Base-by-base conservation (phyloP, 1,284 basidiomycete species). In the Pyrrhoderma lamaoense region DNA sequence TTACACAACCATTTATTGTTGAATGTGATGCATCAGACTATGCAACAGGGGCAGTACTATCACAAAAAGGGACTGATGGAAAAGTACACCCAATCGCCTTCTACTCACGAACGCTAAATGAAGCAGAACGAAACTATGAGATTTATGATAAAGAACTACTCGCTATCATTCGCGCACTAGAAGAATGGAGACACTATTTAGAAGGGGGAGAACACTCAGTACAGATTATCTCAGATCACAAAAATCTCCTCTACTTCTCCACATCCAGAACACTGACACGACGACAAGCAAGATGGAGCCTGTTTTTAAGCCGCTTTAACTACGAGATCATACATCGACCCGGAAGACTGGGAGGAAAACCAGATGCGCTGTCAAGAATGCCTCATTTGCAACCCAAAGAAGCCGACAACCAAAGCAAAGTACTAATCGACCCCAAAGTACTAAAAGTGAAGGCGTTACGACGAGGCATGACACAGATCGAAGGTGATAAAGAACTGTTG, bases 271-370 rank as follows among this genome's bases (percentile, higher is more conserved):
- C 34, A 44, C 34, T 51, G 1, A 45, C 18, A 2, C 4, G 22
- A 16, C 2, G 47, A 5, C 72, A 77, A 58, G 70, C 68, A 0
- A 53, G 69, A 1, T 79, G 73, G 76, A 57, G 59, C 0, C 47
- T 65, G 0, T 49, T 62, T 18, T 57, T 79, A 0, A 43, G 64
- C 0, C 37, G 64, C 3, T 75, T 65, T 56, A 53, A 71, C 40
- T 71, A 71, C 54, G 51, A 47, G 0, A 60, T 79, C 1, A 40
- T 59, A 0, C 71, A 76, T 51, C 58, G 62, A 3, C 68, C 72
- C 0, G 72, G 75, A 0, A 58, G 57, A 8, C 34, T 55, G 4
- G 43, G 43, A 8, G 45, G 35, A 5, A 47, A 47, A 19, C 45
- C 45, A 47, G 66, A 70, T 47, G 59, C 64, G 3, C 53, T 70